These are phyloP conservation scores for Hordeum pubiflorum DNA, from an alignment of 202 grass and related monocot genomes.

Conservation along the genomic window DNA sequence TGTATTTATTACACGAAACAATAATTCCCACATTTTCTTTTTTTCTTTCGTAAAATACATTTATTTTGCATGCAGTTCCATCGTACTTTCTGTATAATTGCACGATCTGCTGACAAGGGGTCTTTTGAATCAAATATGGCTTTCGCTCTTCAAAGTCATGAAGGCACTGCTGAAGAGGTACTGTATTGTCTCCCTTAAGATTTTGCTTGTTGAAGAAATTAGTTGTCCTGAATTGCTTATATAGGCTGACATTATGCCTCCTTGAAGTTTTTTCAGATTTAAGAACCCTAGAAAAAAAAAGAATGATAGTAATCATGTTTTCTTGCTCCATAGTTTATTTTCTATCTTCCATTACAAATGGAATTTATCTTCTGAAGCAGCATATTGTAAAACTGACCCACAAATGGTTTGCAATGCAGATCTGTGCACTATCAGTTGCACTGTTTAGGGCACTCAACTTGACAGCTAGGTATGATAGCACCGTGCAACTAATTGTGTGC, in stretches of 20 bases:
- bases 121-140: constrained; percentile 80
- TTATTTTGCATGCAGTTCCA: constrained; percentile 66
- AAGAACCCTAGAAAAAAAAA: background rate
- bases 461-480: constrained; percentile 56
- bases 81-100: constrained; percentile 56
- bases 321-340: constrained; percentile 13
- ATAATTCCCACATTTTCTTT: background rate
- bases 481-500: background rate
- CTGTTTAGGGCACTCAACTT: constrained; percentile 90
- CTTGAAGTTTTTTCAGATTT: constrained; percentile 7
- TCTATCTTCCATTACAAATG: background rate
- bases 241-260: background rate
- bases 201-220: constrained; percentile 17
- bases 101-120: constrained; percentile 39
- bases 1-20: constrained; percentile 13
- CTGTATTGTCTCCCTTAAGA: background rate
- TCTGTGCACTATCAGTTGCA: constrained; percentile 84
- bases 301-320: constrained; percentile 1
- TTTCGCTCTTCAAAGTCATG: constrained; percentile 68
- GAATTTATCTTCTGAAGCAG: background rate
- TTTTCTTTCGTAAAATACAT: constrained; percentile 15
- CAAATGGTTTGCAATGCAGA: constrained; percentile 50
- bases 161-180: constrained; percentile 90
- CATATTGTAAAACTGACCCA: constrained; percentile 3
- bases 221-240: background rate